Percentiles rank a stretch among this genome's conserved stretches.
Conservation (phyloP, 75 land plant genomes). For the Cupressus sempervirens region DNA sequence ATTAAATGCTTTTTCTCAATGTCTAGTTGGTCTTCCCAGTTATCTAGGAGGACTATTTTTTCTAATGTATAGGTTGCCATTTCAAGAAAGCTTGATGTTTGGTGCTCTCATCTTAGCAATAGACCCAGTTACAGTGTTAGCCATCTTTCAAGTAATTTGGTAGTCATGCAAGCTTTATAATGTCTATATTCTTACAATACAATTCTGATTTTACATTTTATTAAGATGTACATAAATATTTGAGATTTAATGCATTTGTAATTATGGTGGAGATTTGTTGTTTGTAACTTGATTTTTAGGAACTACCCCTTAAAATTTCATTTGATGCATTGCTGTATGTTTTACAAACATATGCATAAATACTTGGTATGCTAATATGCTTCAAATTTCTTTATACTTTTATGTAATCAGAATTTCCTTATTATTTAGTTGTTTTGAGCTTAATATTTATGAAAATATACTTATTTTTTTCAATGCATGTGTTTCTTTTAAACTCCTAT, state of each 20-base stretch:
- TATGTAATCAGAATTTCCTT: too few relatives aligned
- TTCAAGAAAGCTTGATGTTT: conserved; percentile 88
- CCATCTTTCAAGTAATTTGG: conserved; percentile 80
- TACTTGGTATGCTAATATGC: neutral
- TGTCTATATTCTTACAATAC: neutral
- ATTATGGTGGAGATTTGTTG: neutral
- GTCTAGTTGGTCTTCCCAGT: conserved; percentile 34
- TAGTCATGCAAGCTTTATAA: neutral
- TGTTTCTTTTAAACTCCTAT: neutral
- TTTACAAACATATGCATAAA: neutral
- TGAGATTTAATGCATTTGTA: neutral
- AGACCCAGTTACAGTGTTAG: conserved; percentile 94
- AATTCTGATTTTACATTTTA: neutral
- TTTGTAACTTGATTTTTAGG: neutral
- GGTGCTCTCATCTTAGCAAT: conserved; percentile 95
- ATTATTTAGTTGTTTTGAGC: too few relatives aligned
- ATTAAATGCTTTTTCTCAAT: neutral
- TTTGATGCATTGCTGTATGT: neutral
- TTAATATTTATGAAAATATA: neutral
- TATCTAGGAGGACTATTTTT: conserved; percentile 81
- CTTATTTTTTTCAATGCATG: neutral
- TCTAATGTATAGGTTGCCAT: conserved; percentile 88
- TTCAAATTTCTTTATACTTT: too few relatives aligned
- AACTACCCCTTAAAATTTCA: neutral
- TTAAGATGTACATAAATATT: neutral